Evolutionary conservation across 371 early-diverging fungal species (phyloP), one percentile per base, ranked within the genome.

Genomic region (Dinochytrium kinnereticum): DNA sequence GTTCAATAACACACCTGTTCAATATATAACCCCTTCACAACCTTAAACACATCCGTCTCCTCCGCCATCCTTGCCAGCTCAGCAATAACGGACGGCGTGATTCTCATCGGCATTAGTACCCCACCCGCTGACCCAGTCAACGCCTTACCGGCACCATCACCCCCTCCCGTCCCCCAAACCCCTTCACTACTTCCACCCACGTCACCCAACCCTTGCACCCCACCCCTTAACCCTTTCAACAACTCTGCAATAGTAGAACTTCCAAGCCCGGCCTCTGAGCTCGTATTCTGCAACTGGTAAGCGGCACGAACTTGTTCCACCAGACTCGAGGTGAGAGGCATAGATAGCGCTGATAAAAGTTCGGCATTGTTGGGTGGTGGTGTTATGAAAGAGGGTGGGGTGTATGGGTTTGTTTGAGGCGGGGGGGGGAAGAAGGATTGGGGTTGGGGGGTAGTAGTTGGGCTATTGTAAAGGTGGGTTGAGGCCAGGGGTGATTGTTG

Each of bases 221-320:
- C 5, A 13, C 36, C 26, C 34, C 26, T 17, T 10, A 61, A 36
- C 2, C 61, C 24, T 31, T 61, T 36, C 2, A 61, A 26, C 2
- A 61, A 36, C 34, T 30, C 30, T 17, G 36, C 61, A 10, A 61
- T 28, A 2, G 61, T 61, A 3, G 15, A 15, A 3, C 7, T 7
- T 10, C 15, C 5, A 7, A 55, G 7, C 17, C 57, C 57, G 30
- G 57, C 10, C 5, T 10, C 10, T 15, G 57, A 26, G 5, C 26
- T 10, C 7, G 21, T 5, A 10, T 24, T 10, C 24, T 61, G 61
- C 34, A 36, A 61, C 24, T 61, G 30, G 34, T 33, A 33, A 26
- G 61, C 61, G 13, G 61, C 61, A 61, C 61, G 61, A 26, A 61
- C 61, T 34, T 61, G 36, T 36, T 61, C n/a, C 34, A 61, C 61